Evolutionary conservation across 805 yeast genomes (phyloP).

Genomic region (Myxozyma monticola): DNA sequence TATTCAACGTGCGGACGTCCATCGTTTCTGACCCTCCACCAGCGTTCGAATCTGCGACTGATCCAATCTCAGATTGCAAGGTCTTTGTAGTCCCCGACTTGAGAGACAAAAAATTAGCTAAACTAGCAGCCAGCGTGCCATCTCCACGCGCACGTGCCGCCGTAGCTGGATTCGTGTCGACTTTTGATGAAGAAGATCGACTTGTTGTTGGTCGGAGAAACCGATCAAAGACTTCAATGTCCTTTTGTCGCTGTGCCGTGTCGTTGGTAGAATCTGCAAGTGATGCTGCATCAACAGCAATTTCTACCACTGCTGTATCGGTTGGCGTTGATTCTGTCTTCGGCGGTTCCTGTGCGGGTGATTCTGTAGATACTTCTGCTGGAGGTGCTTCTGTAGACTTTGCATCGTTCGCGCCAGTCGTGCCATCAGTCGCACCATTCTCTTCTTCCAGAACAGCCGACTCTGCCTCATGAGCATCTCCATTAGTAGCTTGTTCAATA

Average conservation of each 20-base stretch:
- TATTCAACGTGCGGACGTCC: conserved; percentile 11
- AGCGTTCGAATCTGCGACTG: not conserved
- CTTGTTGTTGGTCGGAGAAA: conserved; percentile 21
- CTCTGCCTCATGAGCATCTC: not conserved
- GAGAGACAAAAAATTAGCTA: conserved; percentile 23
- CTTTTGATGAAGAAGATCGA: conserved; percentile 1
- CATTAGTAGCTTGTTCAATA: not conserved
- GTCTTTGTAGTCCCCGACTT: conserved; percentile 8
- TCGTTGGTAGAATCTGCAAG: conserved; percentile 12
- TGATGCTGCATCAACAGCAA: conserved; percentile 8
- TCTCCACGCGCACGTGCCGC: conserved; percentile 12
- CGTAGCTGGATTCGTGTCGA: conserved; percentile 1
- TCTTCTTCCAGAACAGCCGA: not conserved
- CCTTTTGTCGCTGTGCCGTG: conserved; percentile 10
- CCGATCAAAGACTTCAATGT: conserved; percentile 25
- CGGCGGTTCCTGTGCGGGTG: not conserved
- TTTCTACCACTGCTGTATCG: not conserved
- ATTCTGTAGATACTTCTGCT: not conserved
- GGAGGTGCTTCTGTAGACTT: not conserved
- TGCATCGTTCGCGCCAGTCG: not conserved
- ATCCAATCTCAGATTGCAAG: conserved; percentile 10
- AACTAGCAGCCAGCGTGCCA: conserved; percentile 13
- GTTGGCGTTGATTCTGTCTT: not conserved
- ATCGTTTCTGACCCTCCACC: conserved; percentile 18
- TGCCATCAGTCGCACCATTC: not conserved